Percentiles rank a stretch among this genome's conserved stretches.
These are phyloP conservation scores for Apiospora sp. DNA, from an alignment of 2,329 filamentous ascomycete species.

Conservation along the genomic window DNA sequence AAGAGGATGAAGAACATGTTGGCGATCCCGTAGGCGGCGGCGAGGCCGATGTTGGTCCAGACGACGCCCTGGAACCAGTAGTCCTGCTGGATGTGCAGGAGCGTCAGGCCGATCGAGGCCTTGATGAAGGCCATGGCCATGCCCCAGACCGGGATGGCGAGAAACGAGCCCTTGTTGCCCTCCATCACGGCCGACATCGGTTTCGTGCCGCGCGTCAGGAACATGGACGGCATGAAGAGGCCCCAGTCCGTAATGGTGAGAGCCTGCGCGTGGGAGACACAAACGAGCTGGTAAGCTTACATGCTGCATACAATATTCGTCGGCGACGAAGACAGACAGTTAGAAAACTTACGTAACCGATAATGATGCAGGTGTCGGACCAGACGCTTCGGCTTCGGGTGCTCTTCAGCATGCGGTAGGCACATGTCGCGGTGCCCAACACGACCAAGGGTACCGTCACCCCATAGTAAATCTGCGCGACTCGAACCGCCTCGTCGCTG, in stretches of 20 bases:
- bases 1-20: slow-evolving; percentile 22
- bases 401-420: neutral
- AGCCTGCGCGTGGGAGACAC: neutral
- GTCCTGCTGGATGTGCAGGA: slow-evolving; percentile 5
- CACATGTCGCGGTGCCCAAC: neutral
- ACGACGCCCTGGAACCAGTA: neutral
- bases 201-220: neutral
- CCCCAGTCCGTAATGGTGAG: neutral
- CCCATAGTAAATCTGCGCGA: neutral
- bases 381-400: neutral
- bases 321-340: neutral
- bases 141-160: slow-evolving; percentile 18
- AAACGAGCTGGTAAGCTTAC: neutral
- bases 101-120: slow-evolving; percentile 20
- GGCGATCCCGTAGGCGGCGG: slow-evolving; percentile 10
- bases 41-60: slow-evolving; percentile 15
- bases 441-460: neutral
- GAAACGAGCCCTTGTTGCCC: neutral
- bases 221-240: slow-evolving; percentile 8
- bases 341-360: neutral
- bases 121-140: slow-evolving; percentile 22
- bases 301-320: neutral
- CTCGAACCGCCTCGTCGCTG: neutral
- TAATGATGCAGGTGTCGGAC: neutral
- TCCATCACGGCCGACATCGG: neutral